Percentiles rank a stretch among this genome's conserved stretches.
Evolutionary conservation across 768 basidiomycete species (phyloP).

Genomic region (Psilocybe azurescens): DNA sequence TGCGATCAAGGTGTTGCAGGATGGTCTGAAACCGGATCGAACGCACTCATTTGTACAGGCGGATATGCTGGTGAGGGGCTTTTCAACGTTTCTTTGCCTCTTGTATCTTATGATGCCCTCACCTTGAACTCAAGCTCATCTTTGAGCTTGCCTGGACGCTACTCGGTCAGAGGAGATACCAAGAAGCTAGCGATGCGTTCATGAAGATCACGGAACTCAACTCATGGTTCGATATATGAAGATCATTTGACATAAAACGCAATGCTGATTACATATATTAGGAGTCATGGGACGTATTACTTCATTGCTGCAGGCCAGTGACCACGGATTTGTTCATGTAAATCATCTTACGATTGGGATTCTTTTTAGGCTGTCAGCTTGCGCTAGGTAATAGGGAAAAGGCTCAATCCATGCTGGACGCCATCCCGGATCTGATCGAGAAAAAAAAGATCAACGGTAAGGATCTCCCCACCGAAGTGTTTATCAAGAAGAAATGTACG

Average conservation of each 20-base stretch:
- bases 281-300: slow-evolving; percentile 82
- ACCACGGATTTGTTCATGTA: not conserved
- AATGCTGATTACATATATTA: slow-evolving; percentile 24
- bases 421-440: slow-evolving; percentile 62
- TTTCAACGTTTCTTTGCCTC: slow-evolving; percentile 2
- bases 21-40: slow-evolving; percentile 59
- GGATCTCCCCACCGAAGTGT: slow-evolving; percentile 75
- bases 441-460: slow-evolving; percentile 69
- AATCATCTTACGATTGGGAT: not conserved
- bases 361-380: slow-evolving; percentile 60
- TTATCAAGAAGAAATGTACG: slow-evolving; percentile 79
- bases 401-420: slow-evolving; percentile 66
- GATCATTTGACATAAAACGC: not conserved
- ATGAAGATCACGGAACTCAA: slow-evolving; percentile 69
- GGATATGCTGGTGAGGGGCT: slow-evolving; percentile 63
- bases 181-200: slow-evolving; percentile 72
- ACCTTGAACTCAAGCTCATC: slow-evolving; percentile 48
- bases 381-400: slow-evolving; percentile 58
- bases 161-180: slow-evolving; percentile 64
- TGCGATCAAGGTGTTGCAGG: slow-evolving; percentile 66
- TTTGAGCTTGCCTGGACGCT: slow-evolving; percentile 85
- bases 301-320: slow-evolving; percentile 70
- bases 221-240: slow-evolving; percentile 54
- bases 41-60: slow-evolving; percentile 69
- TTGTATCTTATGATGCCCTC: not conserved